Evolutionary conservation across 2,329 filamentous ascomycete genomes (phyloP).

Genomic region (Fusarium avenaceum): DNA sequence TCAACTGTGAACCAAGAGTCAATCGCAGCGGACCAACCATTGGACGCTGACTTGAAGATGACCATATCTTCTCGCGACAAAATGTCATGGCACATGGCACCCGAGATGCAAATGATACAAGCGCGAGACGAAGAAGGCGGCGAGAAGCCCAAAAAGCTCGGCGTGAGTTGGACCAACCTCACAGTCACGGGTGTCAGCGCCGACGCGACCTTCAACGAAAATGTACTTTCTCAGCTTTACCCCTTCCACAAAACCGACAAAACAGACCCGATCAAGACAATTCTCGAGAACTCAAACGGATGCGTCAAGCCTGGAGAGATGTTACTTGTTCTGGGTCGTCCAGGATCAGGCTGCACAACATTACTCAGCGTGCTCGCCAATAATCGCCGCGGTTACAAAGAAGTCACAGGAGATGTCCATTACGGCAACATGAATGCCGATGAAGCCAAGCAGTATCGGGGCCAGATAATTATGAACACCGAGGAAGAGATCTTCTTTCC

Average conservation of each 20-base stretch:
- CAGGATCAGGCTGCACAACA: slow-evolving; percentile 78
- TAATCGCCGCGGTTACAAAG: slow-evolving; percentile 69
- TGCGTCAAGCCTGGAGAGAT: slow-evolving; percentile 80
- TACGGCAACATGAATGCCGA: slow-evolving; percentile 66
- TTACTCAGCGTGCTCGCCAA: slow-evolving; percentile 78
- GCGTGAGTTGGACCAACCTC: slow-evolving; percentile 74
- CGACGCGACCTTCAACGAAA: slow-evolving; percentile 74
- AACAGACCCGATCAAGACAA: slow-evolving; percentile 71
- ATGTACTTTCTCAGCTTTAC: slow-evolving; percentile 69
- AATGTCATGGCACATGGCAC: background rate
- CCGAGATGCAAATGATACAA: slow-evolving; percentile 4
- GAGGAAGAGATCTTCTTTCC: slow-evolving; percentile 76
- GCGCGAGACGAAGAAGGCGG: background rate
- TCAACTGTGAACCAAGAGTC: background rate
- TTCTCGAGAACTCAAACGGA: slow-evolving; percentile 74
- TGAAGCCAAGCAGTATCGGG: slow-evolving; percentile 64
- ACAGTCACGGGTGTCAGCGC: slow-evolving; percentile 72
- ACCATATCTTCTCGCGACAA: background rate
- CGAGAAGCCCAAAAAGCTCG: slow-evolving; percentile 60
- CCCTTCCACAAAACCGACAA: slow-evolving; percentile 65
- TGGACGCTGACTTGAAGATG: background rate
- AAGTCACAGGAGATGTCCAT: slow-evolving; percentile 69
- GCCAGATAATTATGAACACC: slow-evolving; percentile 77
- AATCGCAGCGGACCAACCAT: background rate
- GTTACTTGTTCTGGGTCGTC: slow-evolving; percentile 76